A percentile compares a stretch with the other conserved stretches of the same genome.
These are phyloP conservation scores for Dendrobium chrysotoxum DNA, from an alignment of 106 monocot species.

Conservation along the genomic window DNA sequence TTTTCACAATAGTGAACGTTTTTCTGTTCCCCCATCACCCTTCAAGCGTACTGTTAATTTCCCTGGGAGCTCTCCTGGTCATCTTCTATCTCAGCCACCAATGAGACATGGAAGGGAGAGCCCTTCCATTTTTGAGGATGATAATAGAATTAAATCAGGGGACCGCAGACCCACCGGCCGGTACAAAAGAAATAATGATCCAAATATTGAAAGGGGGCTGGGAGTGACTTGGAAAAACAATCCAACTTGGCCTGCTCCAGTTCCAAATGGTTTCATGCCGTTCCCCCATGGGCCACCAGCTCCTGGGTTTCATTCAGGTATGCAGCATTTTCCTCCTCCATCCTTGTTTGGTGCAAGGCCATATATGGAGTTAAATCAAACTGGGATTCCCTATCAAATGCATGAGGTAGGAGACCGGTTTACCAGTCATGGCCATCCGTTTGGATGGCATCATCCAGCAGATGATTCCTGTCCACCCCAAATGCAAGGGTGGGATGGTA, in stretches of 20 bases:
- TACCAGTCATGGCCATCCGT: conserved; percentile 55
- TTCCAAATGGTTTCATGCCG: conserved; percentile 72
- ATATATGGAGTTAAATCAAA: conserved; percentile 46
- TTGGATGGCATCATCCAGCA: conserved; percentile 56
- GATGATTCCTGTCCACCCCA: conserved; percentile 52
- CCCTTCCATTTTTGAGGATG: conserved; percentile 53
- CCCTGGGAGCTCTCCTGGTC: conserved; percentile 24
- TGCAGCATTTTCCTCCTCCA: conserved; percentile 57
- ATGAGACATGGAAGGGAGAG: conserved; percentile 28
- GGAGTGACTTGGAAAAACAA: conserved; percentile 57
- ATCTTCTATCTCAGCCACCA: conserved; percentile 30
- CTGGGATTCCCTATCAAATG: conserved; percentile 55
- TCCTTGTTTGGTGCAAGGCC: conserved; percentile 68
- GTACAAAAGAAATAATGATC: conserved; percentile 29
- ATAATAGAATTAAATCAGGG: conserved; percentile 29
- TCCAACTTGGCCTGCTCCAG: conserved; percentile 53
- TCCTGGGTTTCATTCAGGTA: conserved; percentile 51
- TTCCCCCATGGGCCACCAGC: conserved; percentile 60
- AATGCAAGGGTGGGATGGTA: conserved; percentile 60
- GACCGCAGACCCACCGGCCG: conserved; percentile 40
- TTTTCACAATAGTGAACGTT: conserved; percentile 14
- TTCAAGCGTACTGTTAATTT: conserved; percentile 25
- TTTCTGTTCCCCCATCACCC: conserved; percentile 29
- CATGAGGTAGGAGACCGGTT: conserved; percentile 62
- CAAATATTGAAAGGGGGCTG: conserved; percentile 34